Evolutionary conservation across 2,329 filamentous ascomycete species (phyloP).

Genomic region (Clarireedia hainanense): DNA sequence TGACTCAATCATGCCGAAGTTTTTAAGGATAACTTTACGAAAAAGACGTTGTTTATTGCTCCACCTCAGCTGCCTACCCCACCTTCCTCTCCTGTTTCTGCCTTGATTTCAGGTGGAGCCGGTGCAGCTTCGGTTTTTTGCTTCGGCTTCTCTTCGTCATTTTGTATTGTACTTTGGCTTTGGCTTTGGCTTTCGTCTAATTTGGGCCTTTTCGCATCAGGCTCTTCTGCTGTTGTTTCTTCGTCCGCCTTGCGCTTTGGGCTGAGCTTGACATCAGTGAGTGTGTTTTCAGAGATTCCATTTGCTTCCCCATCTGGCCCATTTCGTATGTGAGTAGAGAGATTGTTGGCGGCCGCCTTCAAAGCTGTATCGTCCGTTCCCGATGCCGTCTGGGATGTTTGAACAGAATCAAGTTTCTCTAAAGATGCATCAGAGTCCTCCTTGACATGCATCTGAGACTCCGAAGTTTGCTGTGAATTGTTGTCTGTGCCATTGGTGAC

Average conservation of each 20-base stretch:
- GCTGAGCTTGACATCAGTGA: neutral
- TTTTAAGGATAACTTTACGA: too few relatives aligned
- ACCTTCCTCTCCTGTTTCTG: neutral
- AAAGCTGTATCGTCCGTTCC: constrained; percentile 20
- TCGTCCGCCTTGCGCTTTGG: constrained; percentile 10
- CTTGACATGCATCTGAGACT: constrained; percentile 9
- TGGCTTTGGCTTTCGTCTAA: neutral
- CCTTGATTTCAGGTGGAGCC: neutral
- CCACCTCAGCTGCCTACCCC: neutral
- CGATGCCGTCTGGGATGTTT: neutral
- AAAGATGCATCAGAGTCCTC: constrained; percentile 9
- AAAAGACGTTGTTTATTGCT: neutral
- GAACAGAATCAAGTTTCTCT: neutral
- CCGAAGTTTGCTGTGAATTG: constrained; percentile 1
- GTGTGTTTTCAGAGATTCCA: constrained; percentile 1
- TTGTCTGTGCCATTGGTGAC: constrained; percentile 3
- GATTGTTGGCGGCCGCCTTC: constrained; percentile 24
- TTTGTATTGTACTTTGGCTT: neutral
- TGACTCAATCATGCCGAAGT: too few relatives aligned
- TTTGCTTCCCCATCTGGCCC: constrained; percentile 1
- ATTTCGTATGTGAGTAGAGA: constrained; percentile 19
- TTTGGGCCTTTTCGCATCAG: neutral
- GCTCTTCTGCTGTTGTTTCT: neutral
- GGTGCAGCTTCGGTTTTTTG: neutral
- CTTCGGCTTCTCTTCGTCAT: neutral